Base-by-base conservation (phyloP, 192 early-diverging fungal genomes). In the Mortierella claussenii region DNA sequence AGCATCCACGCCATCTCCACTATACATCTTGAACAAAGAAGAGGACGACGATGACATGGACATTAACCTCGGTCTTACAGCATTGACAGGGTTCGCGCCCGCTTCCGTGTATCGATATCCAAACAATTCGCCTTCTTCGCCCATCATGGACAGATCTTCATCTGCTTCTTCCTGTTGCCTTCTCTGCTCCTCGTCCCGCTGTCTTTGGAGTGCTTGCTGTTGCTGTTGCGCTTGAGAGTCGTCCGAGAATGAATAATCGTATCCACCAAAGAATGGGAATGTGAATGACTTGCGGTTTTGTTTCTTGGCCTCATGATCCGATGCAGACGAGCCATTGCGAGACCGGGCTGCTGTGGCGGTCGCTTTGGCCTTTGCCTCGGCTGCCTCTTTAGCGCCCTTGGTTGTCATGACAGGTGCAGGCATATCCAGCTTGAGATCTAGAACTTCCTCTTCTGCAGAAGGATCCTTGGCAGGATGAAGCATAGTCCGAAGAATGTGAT, bases 231-330 rank as follows among this genome's bases (percentile, higher is more conserved):
- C 17, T 21, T 50, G 6, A 46, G 36, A 4, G 17, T 42, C 43
- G 11, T 53, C 55, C 0, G 62, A 46, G 23, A 54, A 52, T 15
- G 55, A 52, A 27, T 52, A 30, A 18, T 49, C 49, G 5, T 47
- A 31, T 9, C 33, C 47, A 8, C 73, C 59, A 62, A 76, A 76
- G 59, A 76, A 67, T 13, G 73, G 47, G 40, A 76, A 67, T 0
- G 59, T 33, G 46, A 76, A 76, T 11, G 73, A 76, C 53, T 37
- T 61, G 17, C 73, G 63, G n/a, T 67, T 54, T 30, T 62, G 64
- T 17, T 40, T 55, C 23, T 66, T 76, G 23, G 36, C 23, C 36
- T 76, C 73, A 12, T 45, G 49, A n/a, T 50, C 53, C 12, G 43
- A 37, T 49, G 42, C 43, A 4, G 45, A 44, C 0, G 68, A 61